Conservation (phyloP, 176 grass and related monocot species). For the Microstegium vimineum region DNA sequence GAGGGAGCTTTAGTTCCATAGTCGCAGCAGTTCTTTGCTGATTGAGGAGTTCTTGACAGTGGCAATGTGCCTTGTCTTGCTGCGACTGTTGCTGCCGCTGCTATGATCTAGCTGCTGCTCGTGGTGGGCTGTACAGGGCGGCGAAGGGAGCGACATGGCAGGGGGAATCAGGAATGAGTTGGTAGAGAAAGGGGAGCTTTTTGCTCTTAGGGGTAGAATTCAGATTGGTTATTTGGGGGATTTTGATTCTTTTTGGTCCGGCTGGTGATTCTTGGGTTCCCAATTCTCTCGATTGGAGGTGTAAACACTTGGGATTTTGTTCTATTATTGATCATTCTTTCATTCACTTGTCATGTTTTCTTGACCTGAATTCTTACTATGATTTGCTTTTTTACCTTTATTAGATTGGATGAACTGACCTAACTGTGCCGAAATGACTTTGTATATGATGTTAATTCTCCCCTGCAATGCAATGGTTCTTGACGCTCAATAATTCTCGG, state of each 20-base stretch:
- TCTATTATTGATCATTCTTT: constrained; percentile 46
- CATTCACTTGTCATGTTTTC: constrained; percentile 14
- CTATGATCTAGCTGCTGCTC: constrained; percentile 22
- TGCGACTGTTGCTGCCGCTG: not conserved
- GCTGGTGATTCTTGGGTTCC: constrained; percentile 19
- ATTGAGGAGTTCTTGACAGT: constrained; percentile 22
- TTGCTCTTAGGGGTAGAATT: constrained; percentile 39
- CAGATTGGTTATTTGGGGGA: constrained; percentile 36
- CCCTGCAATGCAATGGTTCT: not conserved
- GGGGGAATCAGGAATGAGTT: not conserved
- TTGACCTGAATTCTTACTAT: not conserved
- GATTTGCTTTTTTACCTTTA: not conserved
- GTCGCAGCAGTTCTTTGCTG: constrained; percentile 19
- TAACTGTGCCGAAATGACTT: not conserved
- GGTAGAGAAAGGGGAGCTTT: constrained; percentile 19
- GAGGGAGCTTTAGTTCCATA: not conserved
- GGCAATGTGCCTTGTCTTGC: constrained; percentile 3
- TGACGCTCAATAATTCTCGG: not conserved
- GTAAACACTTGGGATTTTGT: constrained; percentile 24
- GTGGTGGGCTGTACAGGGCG: constrained; percentile 32
- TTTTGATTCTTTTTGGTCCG: constrained; percentile 35
- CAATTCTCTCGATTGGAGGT: constrained; percentile 20
- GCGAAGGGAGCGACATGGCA: not conserved
- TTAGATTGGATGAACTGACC: not conserved
- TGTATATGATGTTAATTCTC: not conserved